A percentile compares a stretch with the other conserved stretches of the same genome.
Conservation (phyloP, 176 grass and related monocot species). For the Phoenix dactylifera region DNA sequence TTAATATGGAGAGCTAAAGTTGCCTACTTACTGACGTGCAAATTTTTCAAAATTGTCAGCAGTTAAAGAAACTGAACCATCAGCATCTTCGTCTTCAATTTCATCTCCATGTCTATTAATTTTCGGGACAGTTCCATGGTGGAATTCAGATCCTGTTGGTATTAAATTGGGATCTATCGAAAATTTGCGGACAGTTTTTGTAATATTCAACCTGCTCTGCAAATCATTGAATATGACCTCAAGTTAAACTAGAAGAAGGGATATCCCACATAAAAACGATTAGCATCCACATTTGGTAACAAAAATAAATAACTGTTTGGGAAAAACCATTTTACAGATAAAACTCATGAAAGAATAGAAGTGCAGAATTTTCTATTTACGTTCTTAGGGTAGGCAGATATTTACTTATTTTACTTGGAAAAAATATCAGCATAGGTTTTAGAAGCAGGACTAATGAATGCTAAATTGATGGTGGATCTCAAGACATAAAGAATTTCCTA, state of each 20-base stretch:
- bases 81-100: slow-evolving; percentile 52
- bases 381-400: too few relatives aligned
- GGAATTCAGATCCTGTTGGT: slow-evolving; percentile 89
- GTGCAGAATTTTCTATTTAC: too few relatives aligned
- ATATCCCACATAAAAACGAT: slow-evolving; percentile 8
- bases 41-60: slow-evolving; percentile 69
- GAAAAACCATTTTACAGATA: too few relatives aligned
- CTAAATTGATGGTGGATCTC: too few relatives aligned
- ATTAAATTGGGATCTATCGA: slow-evolving; percentile 91
- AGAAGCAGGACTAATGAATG: too few relatives aligned
- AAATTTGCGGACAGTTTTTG: slow-evolving; percentile 87
- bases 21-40: slow-evolving; percentile 64
- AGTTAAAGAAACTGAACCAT: slow-evolving; percentile 65
- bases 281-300: not conserved
- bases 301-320: not conserved
- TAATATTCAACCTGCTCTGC: slow-evolving; percentile 99
- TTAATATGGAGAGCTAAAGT: not conserved
- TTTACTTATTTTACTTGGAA: too few relatives aligned
- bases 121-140: slow-evolving; percentile 71
- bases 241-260: slow-evolving; percentile 7
- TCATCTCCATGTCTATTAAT: slow-evolving; percentile 87
- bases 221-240: slow-evolving; percentile 29
- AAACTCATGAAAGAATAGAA: too few relatives aligned
- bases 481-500: too few relatives aligned
- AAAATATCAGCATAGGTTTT: too few relatives aligned